phyloP scores from a whole-genome alignment of 2,329 filamentous ascomycete species.

The Seiridium unicorne region DNA sequence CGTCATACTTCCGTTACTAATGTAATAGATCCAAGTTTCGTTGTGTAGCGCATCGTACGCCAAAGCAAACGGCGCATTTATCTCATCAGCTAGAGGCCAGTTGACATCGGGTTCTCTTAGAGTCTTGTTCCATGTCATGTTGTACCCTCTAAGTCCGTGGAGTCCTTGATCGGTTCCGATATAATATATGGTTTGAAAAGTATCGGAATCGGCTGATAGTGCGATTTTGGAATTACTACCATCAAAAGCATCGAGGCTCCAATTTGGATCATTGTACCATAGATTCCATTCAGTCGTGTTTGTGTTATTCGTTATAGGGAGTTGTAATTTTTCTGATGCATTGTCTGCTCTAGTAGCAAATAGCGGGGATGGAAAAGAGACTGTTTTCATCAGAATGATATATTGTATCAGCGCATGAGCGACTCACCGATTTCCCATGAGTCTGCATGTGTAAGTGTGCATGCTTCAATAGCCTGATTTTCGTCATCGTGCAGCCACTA shows the following conservation, averaged over 20 bases:
- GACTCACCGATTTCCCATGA: neutral
- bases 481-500: neutral
- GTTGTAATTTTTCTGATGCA: neutral
- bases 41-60: conserved; percentile 19
- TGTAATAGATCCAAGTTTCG: conserved; percentile 31
- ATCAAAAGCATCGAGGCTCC: conserved; percentile 17
- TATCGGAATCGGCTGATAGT: conserved; percentile 18
- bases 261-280: conserved; percentile 2
- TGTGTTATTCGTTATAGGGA: conserved; percentile 14
- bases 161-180: conserved; percentile 30
- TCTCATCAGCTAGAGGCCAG: conserved; percentile 31
- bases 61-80: conserved; percentile 24
- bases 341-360: neutral
- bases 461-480: neutral
- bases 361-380: neutral
- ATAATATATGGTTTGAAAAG: conserved; percentile 25
- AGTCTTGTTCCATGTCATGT: conserved; percentile 19
- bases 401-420: no score
- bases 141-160: conserved; percentile 16
- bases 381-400: neutral
- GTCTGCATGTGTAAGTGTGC: neutral
- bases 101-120: conserved; percentile 13
- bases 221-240: conserved; percentile 14
- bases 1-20: conserved; percentile 23
- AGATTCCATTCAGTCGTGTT: conserved; percentile 17